Base-by-base conservation (phyloP, 345 rosid genomes). In the Citropsis articulata region DNA sequence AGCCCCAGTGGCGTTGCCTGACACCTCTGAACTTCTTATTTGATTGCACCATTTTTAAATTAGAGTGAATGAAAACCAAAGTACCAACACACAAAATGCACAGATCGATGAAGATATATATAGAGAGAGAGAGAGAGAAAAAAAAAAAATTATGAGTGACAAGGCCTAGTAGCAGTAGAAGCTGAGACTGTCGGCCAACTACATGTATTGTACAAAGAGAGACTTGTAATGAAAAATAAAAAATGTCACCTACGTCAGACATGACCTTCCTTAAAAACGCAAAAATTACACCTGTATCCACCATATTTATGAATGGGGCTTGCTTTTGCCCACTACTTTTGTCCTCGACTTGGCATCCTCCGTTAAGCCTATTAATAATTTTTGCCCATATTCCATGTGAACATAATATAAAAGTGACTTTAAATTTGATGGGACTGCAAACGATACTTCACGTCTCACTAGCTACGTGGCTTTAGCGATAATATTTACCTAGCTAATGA, bases 1-100 rank as follows among this genome's bases (percentile, higher is more conserved):
- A 89, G 71, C 92, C 92, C 92, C 92, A 89, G 35, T 89, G 92
- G 56, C 90, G 92, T 75, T 89, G 92, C 82, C 92, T 81, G 81
- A 89, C 92, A 76, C 92, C 92, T 81, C 92, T 83, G 81, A 79
- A 89, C 88, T 89, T 89, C 86, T 83, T 45, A 12, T 45, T 87
- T 56, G 92, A 79, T 64, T 87, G 92, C 69, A 87, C 92, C 92
- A 89, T 88, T 24, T 60, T 38, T 60, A 1, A 14, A 53, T 50
- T 21, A 22, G 62, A 64, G 67, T 56, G 35, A 71, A 60, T 53
- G 72, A 21, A 45, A 64, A 33, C 57, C 48, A 3, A 30, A 24
- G 38, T 1, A 16, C 2, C 9, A 77, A 61, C 14, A 64, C 25
- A 63, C 61, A 45, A 27, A 50, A 31, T 53, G 7, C 22, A 19